phyloP scores from a whole-genome alignment of 2,329 filamentous ascomycete genomes.

The Fusarium pininemorale region DNA sequence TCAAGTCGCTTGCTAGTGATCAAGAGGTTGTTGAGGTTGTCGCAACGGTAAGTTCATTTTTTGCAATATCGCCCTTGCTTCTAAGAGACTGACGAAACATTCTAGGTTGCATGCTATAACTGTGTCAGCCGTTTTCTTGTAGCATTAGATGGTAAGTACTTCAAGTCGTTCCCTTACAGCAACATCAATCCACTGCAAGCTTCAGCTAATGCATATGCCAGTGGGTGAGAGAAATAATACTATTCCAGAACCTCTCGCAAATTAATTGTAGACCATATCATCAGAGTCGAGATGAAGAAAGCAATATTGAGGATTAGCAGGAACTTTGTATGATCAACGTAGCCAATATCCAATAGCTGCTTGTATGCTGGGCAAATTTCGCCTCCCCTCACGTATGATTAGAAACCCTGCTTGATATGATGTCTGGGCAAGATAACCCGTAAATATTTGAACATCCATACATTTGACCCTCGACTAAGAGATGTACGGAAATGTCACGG shows the following conservation, averaged over 20 bases:
- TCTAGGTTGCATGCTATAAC: neutral
- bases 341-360: neutral
- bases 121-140: constrained; percentile 3
- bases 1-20: neutral
- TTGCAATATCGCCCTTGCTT: rapidly evolving
- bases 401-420: neutral
- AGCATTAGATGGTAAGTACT: neutral
- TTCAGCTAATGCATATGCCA: neutral
- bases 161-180: no score
- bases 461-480: rapidly evolving
- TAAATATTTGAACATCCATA: neutral
- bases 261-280: neutral
- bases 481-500: neutral
- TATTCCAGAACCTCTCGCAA: neutral
- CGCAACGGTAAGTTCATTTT: neutral
- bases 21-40: neutral
- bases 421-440: no score
- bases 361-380: neutral
- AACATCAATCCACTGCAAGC: neutral
- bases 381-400: neutral
- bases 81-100: neutral
- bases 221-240: neutral
- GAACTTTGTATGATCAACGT: neutral
- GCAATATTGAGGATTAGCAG: no score
- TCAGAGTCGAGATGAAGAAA: neutral